These are phyloP conservation scores for Aspergillus sclerotialis DNA, from an alignment of 2,329 filamentous ascomycete species.

Conservation along the genomic window DNA sequence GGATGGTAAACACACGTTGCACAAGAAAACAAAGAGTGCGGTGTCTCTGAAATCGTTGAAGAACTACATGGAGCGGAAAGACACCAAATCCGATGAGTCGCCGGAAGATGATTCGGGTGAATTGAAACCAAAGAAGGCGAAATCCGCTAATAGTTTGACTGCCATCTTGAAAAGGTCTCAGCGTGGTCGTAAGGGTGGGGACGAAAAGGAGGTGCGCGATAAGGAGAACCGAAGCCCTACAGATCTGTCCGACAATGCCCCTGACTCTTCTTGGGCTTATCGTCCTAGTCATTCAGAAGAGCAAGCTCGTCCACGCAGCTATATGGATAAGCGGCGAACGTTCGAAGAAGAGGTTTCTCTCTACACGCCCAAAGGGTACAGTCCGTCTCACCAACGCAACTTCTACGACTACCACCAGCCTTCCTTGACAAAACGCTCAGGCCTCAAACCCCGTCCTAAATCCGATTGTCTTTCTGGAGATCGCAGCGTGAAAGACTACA, in stretches of 20 bases:
- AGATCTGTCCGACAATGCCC: conserved; percentile 36
- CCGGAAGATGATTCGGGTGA: conserved; percentile 28
- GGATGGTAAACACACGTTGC: conserved; percentile 30
- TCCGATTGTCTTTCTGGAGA: conserved; percentile 41
- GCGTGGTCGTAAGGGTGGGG: conserved; percentile 57
- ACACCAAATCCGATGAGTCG: conserved; percentile 25
- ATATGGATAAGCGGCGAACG: conserved; percentile 39
- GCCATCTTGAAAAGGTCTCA: conserved; percentile 68
- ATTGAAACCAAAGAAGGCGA: conserved; percentile 59
- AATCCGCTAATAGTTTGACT: conserved; percentile 76
- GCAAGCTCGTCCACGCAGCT: conserved; percentile 30
- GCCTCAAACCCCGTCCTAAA: conserved; percentile 44
- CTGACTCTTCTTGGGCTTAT: conserved; percentile 76
- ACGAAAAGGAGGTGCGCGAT: conserved; percentile 51
- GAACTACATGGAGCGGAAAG: conserved; percentile 41
- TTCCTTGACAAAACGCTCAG: conserved; percentile 31
- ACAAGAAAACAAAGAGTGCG: conserved; percentile 50
- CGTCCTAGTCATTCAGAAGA: conserved; percentile 34
- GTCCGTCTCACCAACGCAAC: conserved; percentile 56
- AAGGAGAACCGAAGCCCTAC: conserved; percentile 75
- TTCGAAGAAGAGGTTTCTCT: conserved; percentile 50
- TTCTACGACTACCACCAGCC: conserved; percentile 49
- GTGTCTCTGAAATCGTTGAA: conserved; percentile 46
- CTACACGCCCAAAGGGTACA: conserved; percentile 55
- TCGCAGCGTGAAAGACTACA: conserved; percentile 32